These are phyloP conservation scores for Geranomyces michiganensis DNA, from an alignment of 192 early-diverging fungal species.

Conservation along the genomic window DNA sequence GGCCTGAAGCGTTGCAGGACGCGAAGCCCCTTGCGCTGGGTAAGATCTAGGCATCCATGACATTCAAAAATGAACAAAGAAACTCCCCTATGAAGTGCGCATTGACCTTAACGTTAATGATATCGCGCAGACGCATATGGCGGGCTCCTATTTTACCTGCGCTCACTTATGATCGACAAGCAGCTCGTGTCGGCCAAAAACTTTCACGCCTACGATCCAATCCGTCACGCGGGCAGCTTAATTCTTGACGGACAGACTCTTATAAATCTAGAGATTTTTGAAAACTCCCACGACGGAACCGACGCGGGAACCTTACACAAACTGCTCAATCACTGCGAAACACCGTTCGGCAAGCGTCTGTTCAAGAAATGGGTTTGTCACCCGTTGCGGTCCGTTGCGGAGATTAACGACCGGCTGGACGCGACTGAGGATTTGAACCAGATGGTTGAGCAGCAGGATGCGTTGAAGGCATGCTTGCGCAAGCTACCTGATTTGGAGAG, in stretches of 20 bases:
- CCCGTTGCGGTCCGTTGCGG: slow-evolving; percentile 65
- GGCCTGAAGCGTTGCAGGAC: slow-evolving; percentile 22
- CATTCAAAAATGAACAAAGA: no score
- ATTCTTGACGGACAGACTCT: slow-evolving; percentile 94
- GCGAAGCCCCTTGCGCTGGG: slow-evolving; percentile 19
- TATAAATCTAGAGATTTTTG: slow-evolving; percentile 89
- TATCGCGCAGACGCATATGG: slow-evolving; percentile 67
- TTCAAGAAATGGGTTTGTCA: slow-evolving; percentile 84
- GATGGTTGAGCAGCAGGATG: slow-evolving; percentile 27
- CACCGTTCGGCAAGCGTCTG: slow-evolving; percentile 79
- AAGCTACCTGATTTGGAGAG: slow-evolving; percentile 87
- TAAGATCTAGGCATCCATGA: background rate
- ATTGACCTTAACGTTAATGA: no score
- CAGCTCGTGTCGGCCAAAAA: slow-evolving; percentile 85
- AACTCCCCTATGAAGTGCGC: no score
- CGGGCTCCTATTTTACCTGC: slow-evolving; percentile 85
- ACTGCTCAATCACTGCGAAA: slow-evolving; percentile 73
- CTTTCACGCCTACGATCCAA: slow-evolving; percentile 82
- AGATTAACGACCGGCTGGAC: slow-evolving; percentile 85
- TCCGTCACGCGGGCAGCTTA: slow-evolving; percentile 71
- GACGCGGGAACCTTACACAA: slow-evolving; percentile 81
- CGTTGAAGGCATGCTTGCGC: slow-evolving; percentile 15
- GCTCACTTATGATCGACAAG: slow-evolving; percentile 82
- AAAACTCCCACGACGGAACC: slow-evolving; percentile 75
- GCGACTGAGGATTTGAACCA: slow-evolving; percentile 80